A percentile compares a stretch with the other conserved stretches of the same genome.
These are phyloP conservation scores for Tolypocladium ophioglossoides DNA, from an alignment of 2,329 filamentous ascomycete genomes.

Conservation along the genomic window DNA sequence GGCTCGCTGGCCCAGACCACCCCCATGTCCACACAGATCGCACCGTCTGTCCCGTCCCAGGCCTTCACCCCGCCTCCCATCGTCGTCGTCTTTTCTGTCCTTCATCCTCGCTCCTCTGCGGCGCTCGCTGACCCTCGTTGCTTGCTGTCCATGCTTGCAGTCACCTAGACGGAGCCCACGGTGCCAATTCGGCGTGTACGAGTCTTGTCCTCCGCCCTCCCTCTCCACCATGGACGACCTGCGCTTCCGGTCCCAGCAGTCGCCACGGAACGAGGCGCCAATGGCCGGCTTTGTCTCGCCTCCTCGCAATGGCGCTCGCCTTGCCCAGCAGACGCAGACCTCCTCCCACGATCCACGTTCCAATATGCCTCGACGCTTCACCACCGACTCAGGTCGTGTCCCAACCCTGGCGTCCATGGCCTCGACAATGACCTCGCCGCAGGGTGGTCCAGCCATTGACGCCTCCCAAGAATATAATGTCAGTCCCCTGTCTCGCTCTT, in stretches of 20 bases:
- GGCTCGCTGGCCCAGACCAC: slow-evolving; percentile 5
- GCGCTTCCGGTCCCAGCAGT: slow-evolving; percentile 67
- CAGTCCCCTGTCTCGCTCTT: slow-evolving; percentile 13
- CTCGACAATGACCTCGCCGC: slow-evolving; percentile 35
- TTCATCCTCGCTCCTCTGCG: slow-evolving; percentile 11
- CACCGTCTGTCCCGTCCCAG: slow-evolving; percentile 8
- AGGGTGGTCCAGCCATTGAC: slow-evolving; percentile 32
- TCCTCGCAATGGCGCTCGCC: slow-evolving; percentile 56
- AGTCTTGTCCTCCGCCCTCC: slow-evolving; percentile 19
- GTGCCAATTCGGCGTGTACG: slow-evolving; percentile 27
- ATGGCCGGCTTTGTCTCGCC: slow-evolving; percentile 68
- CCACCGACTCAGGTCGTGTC: slow-evolving; percentile 78
- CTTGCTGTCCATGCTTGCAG: slow-evolving; percentile 26
- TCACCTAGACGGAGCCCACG: slow-evolving; percentile 17
- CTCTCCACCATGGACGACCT: slow-evolving; percentile 57
- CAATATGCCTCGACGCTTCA: slow-evolving; percentile 82
- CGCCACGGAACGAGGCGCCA: slow-evolving; percentile 63
- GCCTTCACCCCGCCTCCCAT: slow-evolving; percentile 18
- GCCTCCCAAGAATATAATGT: slow-evolving; percentile 36
- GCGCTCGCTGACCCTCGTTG: slow-evolving; percentile 17
- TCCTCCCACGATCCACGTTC: slow-evolving; percentile 57
- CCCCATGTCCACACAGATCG: slow-evolving; percentile 15
- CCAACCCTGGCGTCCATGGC: slow-evolving; percentile 54
- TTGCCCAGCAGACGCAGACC: slow-evolving; percentile 32
- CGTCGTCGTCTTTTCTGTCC: slow-evolving; percentile 16